These are phyloP conservation scores for Vigna mungo DNA, from an alignment of 306 rosid genomes.

Conservation along the genomic window DNA sequence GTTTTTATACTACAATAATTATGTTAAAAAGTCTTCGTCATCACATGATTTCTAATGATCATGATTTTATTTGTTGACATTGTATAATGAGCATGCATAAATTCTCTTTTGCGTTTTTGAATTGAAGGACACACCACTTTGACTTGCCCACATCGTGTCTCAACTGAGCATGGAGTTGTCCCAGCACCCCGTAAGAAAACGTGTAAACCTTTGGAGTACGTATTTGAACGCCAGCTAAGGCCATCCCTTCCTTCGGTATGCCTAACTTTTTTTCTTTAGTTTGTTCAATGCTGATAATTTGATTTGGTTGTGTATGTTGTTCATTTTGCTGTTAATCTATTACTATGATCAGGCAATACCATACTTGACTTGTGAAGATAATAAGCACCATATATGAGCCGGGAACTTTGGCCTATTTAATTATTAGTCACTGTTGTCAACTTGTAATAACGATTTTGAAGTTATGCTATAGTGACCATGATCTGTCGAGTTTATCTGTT, in stretches of 20 bases:
- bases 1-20: neutral
- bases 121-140: conserved; percentile 90
- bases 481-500: neutral
- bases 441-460: neutral
- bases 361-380: neutral
- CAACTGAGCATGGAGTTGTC: conserved; percentile 83
- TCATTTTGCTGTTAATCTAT: neutral
- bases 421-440: neutral
- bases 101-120: conserved; percentile 36
- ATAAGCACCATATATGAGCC: neutral
- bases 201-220: conserved; percentile 70
- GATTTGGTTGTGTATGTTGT: neutral
- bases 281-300: neutral
- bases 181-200: conserved; percentile 75
- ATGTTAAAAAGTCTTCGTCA: neutral
- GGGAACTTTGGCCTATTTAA: neutral
- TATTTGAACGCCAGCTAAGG: conserved; percentile 87
- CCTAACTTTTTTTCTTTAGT: neutral
- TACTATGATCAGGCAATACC: neutral
- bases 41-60: neutral
- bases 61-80: neutral
- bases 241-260: conserved; percentile 63
- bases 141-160: conserved; percentile 86
- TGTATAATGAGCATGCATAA: neutral
- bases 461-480: neutral